A percentile compares a stretch with the other conserved stretches of the same genome.
Conservation (phyloP, 148 eudicot species). For the Fagopyrum homotropicum region DNA sequence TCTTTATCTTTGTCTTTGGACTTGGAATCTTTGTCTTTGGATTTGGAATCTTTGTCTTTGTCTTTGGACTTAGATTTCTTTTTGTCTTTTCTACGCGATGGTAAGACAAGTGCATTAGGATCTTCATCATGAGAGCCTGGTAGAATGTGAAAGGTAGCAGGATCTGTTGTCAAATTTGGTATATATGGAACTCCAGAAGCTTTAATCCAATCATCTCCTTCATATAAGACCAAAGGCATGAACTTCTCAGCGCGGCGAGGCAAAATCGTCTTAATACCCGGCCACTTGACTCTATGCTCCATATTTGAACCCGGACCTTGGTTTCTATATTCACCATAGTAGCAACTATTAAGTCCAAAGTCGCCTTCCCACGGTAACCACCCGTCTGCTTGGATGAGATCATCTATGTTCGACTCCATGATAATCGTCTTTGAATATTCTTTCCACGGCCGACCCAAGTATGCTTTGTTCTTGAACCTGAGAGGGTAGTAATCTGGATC, state of each 20-base stretch:
- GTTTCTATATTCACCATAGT: slow-evolving; percentile 26
- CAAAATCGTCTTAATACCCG: slow-evolving; percentile 19
- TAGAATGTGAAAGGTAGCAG: not conserved
- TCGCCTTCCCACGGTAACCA: slow-evolving; percentile 28
- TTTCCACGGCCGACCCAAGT: slow-evolving; percentile 35
- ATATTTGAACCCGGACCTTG: slow-evolving; percentile 23
- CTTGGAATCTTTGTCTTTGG: not conserved
- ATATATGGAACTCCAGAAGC: slow-evolving; percentile 31
- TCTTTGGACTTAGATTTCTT: not conserved
- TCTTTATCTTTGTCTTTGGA: not conserved
- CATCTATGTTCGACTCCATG: slow-evolving; percentile 26
- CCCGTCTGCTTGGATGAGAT: slow-evolving; percentile 24
- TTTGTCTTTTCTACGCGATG: not conserved
- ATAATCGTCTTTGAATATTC: slow-evolving; percentile 29
- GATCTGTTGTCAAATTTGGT: slow-evolving; percentile 14
- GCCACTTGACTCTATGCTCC: slow-evolving; percentile 19
- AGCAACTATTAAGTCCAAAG: slow-evolving; percentile 19
- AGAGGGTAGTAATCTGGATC: slow-evolving; percentile 16
- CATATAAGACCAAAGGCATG: slow-evolving; percentile 21
- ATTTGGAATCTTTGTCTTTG: not conserved
- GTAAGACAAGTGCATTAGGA: not conserved
- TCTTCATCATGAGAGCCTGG: slow-evolving; percentile 21
- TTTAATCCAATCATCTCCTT: slow-evolving; percentile 28
- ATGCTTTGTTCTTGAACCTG: slow-evolving; percentile 22
- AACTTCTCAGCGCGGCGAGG: slow-evolving; percentile 23